A percentile compares a stretch with the other conserved stretches of the same genome.
Evolutionary conservation across 176 grass and related monocot genomes (phyloP).

Genomic region (Poa pratensis): DNA sequence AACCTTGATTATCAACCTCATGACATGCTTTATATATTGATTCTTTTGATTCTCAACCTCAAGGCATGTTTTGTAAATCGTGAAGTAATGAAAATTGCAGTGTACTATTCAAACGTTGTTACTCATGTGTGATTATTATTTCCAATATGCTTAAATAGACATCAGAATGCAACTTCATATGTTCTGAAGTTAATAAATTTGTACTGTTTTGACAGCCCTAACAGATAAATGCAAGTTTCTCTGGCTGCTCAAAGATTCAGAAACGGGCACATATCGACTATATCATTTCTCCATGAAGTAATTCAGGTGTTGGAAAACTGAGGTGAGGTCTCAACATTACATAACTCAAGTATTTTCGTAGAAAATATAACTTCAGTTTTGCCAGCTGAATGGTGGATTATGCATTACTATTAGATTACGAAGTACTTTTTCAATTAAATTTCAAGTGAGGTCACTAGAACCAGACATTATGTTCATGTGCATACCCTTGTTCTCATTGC

Average conservation of each 20-base stretch:
- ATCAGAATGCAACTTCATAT: slow-evolving; percentile 1
- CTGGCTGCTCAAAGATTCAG: slow-evolving; percentile 86
- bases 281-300: slow-evolving; percentile 89
- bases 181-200: slow-evolving; percentile 35
- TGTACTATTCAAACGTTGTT: not conserved
- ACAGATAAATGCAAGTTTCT: slow-evolving; percentile 91
- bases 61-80: slow-evolving; percentile 24
- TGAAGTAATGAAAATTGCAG: not conserved
- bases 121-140: not conserved
- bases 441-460: not conserved
- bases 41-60: not conserved
- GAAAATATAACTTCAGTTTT: not conserved
- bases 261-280: slow-evolving; percentile 73
- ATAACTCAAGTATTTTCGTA: too few species aligned
- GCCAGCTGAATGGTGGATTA: slow-evolving; percentile 23
- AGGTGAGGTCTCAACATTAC: slow-evolving; percentile 55
- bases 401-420: not conserved
- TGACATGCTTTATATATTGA: slow-evolving; percentile 20
- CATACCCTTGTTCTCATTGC: not conserved
- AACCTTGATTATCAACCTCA: not conserved
- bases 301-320: slow-evolving; percentile 84
- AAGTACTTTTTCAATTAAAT: not conserved
- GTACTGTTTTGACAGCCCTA: slow-evolving; percentile 59
- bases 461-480: not conserved
- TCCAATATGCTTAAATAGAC: slow-evolving; percentile 10